These are phyloP conservation scores for Pythium monospermum DNA, from an alignment of 352 stramenopile genomes.

Conservation along the genomic window DNA sequence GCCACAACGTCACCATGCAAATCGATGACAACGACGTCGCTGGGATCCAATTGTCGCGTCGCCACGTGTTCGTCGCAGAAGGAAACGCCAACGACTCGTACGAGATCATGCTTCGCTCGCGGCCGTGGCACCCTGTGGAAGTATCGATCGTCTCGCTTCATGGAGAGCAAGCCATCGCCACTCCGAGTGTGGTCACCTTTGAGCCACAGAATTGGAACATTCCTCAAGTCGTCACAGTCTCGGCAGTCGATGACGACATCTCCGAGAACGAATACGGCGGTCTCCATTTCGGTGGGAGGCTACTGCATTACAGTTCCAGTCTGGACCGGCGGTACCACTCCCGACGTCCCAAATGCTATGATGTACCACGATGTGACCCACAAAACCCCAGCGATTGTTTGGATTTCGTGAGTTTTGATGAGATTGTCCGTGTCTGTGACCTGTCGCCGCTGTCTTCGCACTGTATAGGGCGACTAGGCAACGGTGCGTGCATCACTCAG, in stretches of 20 bases:
- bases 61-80: conserved; percentile 57
- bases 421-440: conserved; percentile 46
- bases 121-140: conserved; percentile 51
- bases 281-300: conserved; percentile 44
- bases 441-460: conserved; percentile 22
- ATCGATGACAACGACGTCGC: conserved; percentile 69
- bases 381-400: conserved; percentile 27
- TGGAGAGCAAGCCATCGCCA: conserved; percentile 32
- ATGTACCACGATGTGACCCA: conserved; percentile 47
- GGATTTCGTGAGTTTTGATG: neutral
- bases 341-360: conserved; percentile 49
- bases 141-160: conserved; percentile 43
- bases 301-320: conserved; percentile 55
- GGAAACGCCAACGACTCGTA: conserved; percentile 53
- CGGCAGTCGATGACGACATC: conserved; percentile 46
- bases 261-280: conserved; percentile 62
- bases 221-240: conserved; percentile 36
- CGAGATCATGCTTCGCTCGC: conserved; percentile 43
- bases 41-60: conserved; percentile 41
- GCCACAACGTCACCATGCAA: conserved; percentile 50
- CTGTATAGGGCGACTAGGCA: conserved; percentile 39
- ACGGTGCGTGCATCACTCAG: conserved; percentile 43
- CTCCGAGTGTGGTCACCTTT: conserved; percentile 32
- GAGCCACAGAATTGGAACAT: conserved; percentile 42
- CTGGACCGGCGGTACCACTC: conserved; percentile 63